Percentiles rank a stretch among this genome's conserved stretches.
Evolutionary conservation across 2,329 filamentous ascomycete species (phyloP).

Genomic region (Hymenotorrendiella dingleyae): DNA sequence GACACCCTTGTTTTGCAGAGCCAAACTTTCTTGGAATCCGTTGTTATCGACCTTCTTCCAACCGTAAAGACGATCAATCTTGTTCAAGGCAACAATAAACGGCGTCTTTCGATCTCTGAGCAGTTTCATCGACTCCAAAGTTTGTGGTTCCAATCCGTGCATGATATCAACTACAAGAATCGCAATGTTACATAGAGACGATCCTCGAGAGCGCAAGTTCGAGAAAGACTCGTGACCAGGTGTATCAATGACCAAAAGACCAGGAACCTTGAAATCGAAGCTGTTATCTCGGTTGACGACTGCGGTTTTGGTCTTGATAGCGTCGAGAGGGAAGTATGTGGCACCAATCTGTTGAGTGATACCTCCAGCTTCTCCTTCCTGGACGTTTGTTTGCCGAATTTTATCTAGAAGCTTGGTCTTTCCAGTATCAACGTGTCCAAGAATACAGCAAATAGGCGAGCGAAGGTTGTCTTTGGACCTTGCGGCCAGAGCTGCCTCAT

Average conservation of each 20-base stretch:
- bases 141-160: slow-evolving; percentile 97
- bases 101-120: slow-evolving; percentile 91
- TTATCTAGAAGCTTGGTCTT: slow-evolving; percentile 99
- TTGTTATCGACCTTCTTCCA: slow-evolving; percentile 99
- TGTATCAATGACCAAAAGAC: slow-evolving; percentile 94
- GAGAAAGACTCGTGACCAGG: slow-evolving; percentile 99
- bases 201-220: slow-evolving; percentile 92
- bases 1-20: slow-evolving; percentile 84
- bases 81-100: slow-evolving; percentile 98
- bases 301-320: slow-evolving; percentile 83
- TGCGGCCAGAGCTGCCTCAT: slow-evolving; percentile 86
- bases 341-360: slow-evolving; percentile 99
- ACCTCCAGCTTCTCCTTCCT: slow-evolving; percentile 98
- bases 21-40: slow-evolving; percentile 88
- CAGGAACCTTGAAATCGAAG: slow-evolving; percentile 97
- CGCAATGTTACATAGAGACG: slow-evolving; percentile 97
- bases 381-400: slow-evolving; percentile 95
- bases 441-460: slow-evolving; percentile 98
- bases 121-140: slow-evolving; percentile 92
- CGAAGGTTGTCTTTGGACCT: slow-evolving; percentile 91
- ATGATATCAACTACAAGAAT: slow-evolving; percentile 99
- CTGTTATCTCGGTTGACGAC: slow-evolving; percentile 86
- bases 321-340: slow-evolving; percentile 96
- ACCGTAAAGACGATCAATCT: slow-evolving; percentile 97
- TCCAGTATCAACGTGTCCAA: slow-evolving; percentile 98